Percentiles rank a stretch among this genome's conserved stretches.
phyloP scores from a whole-genome alignment of 2,329 filamentous ascomycete species.

The Coniella vitis region DNA sequence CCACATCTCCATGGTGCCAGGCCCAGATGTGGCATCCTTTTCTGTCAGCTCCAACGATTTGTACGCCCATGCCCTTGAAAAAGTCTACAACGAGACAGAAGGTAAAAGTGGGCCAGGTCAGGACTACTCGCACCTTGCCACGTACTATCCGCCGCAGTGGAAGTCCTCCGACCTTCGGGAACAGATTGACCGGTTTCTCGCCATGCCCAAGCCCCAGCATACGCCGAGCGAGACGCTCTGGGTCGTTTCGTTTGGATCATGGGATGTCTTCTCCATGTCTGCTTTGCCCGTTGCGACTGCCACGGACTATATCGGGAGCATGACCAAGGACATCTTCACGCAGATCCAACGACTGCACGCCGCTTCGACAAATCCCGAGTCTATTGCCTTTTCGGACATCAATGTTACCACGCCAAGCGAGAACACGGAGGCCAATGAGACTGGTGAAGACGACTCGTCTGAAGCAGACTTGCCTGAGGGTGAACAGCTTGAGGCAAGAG shows the following conservation, averaged over 20 bases:
- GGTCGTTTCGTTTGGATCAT: conserved; percentile 47
- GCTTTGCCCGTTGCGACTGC: conserved; percentile 36
- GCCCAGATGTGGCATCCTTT: conserved; percentile 40
- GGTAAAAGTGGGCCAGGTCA: conserved; percentile 28
- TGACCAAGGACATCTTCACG: conserved; percentile 34
- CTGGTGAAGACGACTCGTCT: conserved; percentile 18
- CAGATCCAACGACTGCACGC: conserved; percentile 42
- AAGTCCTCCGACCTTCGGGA: conserved; percentile 34
- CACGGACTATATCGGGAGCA: conserved; percentile 29
- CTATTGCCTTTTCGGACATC: conserved; percentile 40
- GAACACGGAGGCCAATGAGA: conserved; percentile 20
- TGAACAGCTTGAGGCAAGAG: conserved; percentile 5
- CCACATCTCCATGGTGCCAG: conserved; percentile 40
- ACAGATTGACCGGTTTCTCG: conserved; percentile 41
- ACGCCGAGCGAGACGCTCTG: conserved; percentile 42
- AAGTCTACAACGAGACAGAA: conserved; percentile 26
- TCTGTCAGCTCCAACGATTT: conserved; percentile 48
- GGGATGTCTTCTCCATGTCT: conserved; percentile 48
- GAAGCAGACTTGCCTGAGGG: neutral
- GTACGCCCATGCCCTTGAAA: conserved; percentile 41
- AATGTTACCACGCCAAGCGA: conserved; percentile 25
- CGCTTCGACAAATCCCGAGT: conserved; percentile 33
- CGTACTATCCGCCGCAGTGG: conserved; percentile 35
- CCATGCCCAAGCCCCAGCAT: conserved; percentile 25
- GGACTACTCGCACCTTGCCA: conserved; percentile 37